A percentile compares a stretch with the other conserved stretches of the same genome.
phyloP scores from a whole-genome alignment of 305 asterid genomes.

The Stenogyne calaminthoides region DNA sequence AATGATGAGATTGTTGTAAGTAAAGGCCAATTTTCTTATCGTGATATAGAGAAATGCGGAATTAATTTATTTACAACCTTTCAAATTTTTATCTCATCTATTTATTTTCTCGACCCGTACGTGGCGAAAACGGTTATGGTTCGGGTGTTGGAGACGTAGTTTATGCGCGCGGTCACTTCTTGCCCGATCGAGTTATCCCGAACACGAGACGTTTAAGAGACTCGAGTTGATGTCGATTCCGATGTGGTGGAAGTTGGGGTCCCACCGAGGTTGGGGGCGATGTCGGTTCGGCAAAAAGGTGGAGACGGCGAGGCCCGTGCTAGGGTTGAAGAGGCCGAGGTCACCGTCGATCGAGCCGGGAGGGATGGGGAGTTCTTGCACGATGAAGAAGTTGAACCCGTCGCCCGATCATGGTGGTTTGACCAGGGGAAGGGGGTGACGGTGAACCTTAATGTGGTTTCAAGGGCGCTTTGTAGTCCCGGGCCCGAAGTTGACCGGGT shows the following conservation, averaged over 20 bases:
- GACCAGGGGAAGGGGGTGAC: background rate
- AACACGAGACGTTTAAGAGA: background rate
- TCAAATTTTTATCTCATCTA: too few species aligned
- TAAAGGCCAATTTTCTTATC: too few species aligned
- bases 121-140: background rate
- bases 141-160: background rate
- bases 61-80: too few species aligned
- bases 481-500: background rate
- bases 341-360: background rate
- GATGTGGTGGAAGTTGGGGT: background rate
- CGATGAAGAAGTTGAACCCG: conserved; percentile 2
- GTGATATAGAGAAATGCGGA: too few species aligned
- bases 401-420: background rate
- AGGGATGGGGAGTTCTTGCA: background rate
- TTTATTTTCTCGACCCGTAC: background rate
- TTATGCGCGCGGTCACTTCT: background rate
- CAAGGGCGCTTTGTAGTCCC: background rate
- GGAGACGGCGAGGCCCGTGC: background rate
- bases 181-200: background rate
- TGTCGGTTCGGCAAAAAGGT: background rate
- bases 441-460: background rate
- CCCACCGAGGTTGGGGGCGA: background rate
- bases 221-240: conserved; percentile 6
- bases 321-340: background rate
- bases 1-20: too few species aligned